These are phyloP conservation scores for Emmonsia crescens DNA, from an alignment of 2,329 filamentous ascomycete species.

Conservation along the genomic window DNA sequence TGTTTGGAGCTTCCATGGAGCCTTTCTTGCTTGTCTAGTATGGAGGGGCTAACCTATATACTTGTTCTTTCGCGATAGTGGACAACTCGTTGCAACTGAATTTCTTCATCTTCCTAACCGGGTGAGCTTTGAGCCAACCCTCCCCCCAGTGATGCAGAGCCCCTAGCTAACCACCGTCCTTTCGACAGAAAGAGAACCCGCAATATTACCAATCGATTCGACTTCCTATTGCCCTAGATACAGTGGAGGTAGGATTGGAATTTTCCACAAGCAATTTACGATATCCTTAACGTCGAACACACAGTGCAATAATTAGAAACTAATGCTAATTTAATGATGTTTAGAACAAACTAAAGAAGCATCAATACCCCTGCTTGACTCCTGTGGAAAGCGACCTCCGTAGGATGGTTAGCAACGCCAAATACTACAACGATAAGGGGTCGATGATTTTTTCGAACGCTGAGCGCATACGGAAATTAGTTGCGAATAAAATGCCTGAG, in stretches of 20 bases:
- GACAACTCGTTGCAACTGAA: conserved; percentile 60
- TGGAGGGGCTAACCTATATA: not conserved
- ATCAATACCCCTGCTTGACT: conserved; percentile 59
- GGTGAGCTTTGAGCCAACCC: conserved; percentile 23
- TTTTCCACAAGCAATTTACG: not conserved
- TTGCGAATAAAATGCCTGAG: conserved; percentile 80
- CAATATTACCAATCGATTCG: conserved; percentile 69
- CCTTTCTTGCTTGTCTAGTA: not conserved
- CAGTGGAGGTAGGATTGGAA: conserved; percentile 49
- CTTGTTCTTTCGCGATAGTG: conserved; percentile 35
- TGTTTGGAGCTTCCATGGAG: not conserved
- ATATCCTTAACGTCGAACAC: not conserved
- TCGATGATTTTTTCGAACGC: conserved; percentile 71
- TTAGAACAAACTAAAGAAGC: conserved; percentile 53
- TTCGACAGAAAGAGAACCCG: conserved; percentile 44
- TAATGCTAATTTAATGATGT: not conserved
- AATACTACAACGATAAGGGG: conserved; percentile 66
- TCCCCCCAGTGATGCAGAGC: no score
- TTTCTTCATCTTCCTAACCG: conserved; percentile 61
- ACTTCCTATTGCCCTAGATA: conserved; percentile 68
- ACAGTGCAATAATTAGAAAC: not conserved
- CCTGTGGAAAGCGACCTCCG: conserved; percentile 76
- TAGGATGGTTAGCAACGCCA: conserved; percentile 77
- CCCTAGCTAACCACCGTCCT: not conserved
- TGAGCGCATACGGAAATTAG: conserved; percentile 72